Percentiles rank a stretch among this genome's conserved stretches.
phyloP scores from a whole-genome alignment of 495 filamentous ascomycete genomes.

The Xylaria bambusicola region DNA sequence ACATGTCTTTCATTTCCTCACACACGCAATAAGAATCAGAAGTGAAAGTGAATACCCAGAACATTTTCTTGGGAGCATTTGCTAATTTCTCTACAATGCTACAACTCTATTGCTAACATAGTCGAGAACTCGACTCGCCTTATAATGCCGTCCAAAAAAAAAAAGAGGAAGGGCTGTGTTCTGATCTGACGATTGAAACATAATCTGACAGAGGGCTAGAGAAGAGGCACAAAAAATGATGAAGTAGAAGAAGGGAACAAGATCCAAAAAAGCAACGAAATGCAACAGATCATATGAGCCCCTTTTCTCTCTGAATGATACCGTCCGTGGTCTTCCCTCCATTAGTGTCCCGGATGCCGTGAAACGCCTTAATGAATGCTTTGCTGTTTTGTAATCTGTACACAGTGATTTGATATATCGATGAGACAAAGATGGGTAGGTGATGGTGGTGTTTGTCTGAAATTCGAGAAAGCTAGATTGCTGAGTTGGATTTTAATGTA shows the following conservation, averaged over 20 bases:
- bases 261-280: background rate
- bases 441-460: background rate
- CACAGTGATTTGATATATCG: constrained; percentile 3
- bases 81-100: background rate
- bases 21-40: no score
- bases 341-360: constrained; percentile 7
- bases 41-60: background rate
- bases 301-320: background rate
- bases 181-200: background rate
- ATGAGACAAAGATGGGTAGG: background rate
- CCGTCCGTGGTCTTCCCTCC: background rate
- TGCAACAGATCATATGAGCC: constrained; percentile 4
- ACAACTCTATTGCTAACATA: constrained; percentile 6
- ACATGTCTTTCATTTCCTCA: no score
- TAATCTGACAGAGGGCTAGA: background rate
- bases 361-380: constrained; percentile 20
- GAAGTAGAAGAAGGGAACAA: background rate
- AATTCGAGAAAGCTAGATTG: background rate
- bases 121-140: background rate
- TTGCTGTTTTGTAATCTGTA: constrained; percentile 5
- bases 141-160: no score
- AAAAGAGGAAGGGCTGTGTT: background rate
- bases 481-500: no score
- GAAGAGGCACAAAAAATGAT: background rate
- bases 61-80: background rate